Conservation (phyloP, 169 alveolate genomes). For the Plasmodium coatneyi region DNA sequence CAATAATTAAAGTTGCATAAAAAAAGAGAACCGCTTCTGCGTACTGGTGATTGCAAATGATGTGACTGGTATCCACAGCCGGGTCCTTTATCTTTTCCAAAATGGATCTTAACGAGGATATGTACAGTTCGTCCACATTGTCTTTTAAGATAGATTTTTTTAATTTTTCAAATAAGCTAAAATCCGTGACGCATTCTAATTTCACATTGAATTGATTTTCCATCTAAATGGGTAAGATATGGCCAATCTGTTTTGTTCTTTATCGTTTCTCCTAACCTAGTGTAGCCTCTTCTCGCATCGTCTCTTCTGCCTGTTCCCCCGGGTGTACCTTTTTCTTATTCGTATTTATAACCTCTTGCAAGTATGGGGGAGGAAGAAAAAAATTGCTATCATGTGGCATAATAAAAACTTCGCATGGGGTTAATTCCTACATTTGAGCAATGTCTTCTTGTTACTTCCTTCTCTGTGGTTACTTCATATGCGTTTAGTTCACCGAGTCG, state of each 20-base stretch:
- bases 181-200: slow-evolving; percentile 5
- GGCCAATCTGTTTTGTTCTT: background rate
- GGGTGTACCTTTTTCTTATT: background rate
- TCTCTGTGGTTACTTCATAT: background rate
- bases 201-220: slow-evolving; percentile 34
- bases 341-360: background rate
- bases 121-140: slow-evolving; percentile 18
- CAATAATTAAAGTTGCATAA: slow-evolving; percentile 22
- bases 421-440: background rate
- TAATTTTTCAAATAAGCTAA: slow-evolving; percentile 24
- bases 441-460: background rate
- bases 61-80: slow-evolving; percentile 9
- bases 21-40: slow-evolving; percentile 43
- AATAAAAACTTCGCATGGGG: background rate
- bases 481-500: background rate
- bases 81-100: slow-evolving; percentile 22
- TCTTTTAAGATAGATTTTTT: slow-evolving; percentile 29
- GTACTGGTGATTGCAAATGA: slow-evolving; percentile 36
- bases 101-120: slow-evolving; percentile 10
- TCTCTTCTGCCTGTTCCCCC: background rate
- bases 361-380: background rate
- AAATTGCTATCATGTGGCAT: background rate
- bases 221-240: slow-evolving; percentile 14
- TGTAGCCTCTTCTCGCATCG: background rate
- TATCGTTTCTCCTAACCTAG: background rate